Evolutionary conservation across 768 basidiomycete species (phyloP).

Genomic region (Pisolithus albus): DNA sequence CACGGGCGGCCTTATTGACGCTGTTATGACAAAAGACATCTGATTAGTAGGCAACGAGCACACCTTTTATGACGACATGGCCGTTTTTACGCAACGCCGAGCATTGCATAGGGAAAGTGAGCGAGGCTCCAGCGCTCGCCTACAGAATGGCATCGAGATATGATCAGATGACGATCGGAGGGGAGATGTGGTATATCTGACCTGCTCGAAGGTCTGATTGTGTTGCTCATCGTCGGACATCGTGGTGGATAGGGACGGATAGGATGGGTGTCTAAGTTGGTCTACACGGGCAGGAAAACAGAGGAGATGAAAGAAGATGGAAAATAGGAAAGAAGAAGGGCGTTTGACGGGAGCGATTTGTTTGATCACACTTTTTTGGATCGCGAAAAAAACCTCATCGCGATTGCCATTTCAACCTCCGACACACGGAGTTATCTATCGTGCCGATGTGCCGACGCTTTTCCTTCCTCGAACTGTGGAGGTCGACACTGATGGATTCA

Average conservation of each 20-base stretch:
- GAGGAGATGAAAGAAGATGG: conserved; percentile 24
- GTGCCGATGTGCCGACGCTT: background rate
- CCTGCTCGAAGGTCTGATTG: conserved; percentile 83
- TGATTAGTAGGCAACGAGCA: background rate
- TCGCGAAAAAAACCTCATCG: conserved; percentile 15
- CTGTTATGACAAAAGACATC: conserved; percentile 2
- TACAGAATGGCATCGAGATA: conserved; percentile 24
- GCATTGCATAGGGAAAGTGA: conserved; percentile 87
- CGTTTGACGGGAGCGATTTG: conserved; percentile 8
- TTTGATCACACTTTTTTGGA: background rate
- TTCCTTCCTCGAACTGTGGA: background rate
- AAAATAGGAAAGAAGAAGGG: conserved; percentile 20
- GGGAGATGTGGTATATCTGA: conserved; percentile 25
- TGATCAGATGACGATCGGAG: conserved; percentile 9
- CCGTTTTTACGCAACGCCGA: conserved; percentile 92
- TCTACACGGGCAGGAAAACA: conserved; percentile 16
- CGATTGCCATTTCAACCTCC: conserved; percentile 36
- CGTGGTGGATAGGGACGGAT: conserved; percentile 25
- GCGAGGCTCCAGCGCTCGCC: conserved; percentile 69
- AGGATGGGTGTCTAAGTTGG: conserved; percentile 11
- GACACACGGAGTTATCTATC: conserved; percentile 10
- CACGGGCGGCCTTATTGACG: conserved; percentile 67
- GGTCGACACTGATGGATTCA: background rate
- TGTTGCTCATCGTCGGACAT: conserved; percentile 90
- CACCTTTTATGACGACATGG: conserved; percentile 93